phyloP scores from a whole-genome alignment of 1,139 yeast species.

The Pichia sp. region DNA sequence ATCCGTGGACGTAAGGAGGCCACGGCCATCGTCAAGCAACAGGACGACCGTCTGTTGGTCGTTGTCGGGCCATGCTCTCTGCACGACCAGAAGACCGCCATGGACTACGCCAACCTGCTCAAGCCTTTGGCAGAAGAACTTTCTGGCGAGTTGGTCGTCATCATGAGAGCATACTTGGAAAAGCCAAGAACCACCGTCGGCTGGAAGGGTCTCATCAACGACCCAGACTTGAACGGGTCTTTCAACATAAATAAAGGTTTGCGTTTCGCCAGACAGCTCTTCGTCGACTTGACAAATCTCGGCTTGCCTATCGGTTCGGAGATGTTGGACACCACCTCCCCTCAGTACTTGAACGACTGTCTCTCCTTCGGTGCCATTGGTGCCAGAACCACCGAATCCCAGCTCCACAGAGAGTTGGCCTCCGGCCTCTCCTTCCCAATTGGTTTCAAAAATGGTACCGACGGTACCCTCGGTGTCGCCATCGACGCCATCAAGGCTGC shows the following conservation, averaged over 20 bases:
- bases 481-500: constrained; percentile 93
- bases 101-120: constrained; percentile 77
- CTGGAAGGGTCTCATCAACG: constrained; percentile 97
- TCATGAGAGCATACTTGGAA: constrained; percentile 97
- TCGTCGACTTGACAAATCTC: constrained; percentile 72
- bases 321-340: constrained; percentile 96
- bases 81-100: constrained; percentile 85
- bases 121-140: constrained; percentile 65
- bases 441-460: constrained; percentile 98
- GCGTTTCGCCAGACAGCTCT: constrained; percentile 79
- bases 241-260: constrained; percentile 95
- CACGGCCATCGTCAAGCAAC: constrained; percentile 62
- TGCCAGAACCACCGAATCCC: constrained; percentile 98
- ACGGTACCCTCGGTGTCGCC: constrained; percentile 90
- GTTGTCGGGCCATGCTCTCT: constrained; percentile 95
- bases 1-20: constrained; percentile 74
- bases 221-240: constrained; percentile 89
- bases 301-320: constrained; percentile 92
- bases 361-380: constrained; percentile 97
- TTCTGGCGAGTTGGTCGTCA: constrained; percentile 67
- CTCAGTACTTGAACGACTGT: constrained; percentile 92
- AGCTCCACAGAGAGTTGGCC: constrained; percentile 93
- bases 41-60: constrained; percentile 71
- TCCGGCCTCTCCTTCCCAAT: constrained; percentile 97
- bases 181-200: constrained; percentile 99